Base-by-base conservation (phyloP, 371 early-diverging fungal genomes). In the Actinomortierella ambigua region DNA sequence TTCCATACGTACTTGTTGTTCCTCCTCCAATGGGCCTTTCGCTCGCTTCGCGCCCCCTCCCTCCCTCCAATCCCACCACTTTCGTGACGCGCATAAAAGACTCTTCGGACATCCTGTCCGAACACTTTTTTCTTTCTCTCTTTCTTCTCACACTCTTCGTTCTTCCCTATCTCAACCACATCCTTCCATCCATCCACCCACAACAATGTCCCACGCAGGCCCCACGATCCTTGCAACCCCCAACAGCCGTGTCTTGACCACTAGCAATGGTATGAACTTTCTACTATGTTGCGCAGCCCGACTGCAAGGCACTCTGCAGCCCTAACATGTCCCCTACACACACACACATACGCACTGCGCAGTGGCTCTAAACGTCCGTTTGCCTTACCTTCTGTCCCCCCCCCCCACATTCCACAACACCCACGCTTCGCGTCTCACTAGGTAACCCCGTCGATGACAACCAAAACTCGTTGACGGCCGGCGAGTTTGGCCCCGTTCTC, bases 391-490 rank as follows among this genome's bases (percentile, higher is more conserved):
- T 4, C 55, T 29, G 28, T 28, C 34, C 18, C 22, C 3, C 49
- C 11, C 50, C 11, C 15, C 24, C n/a, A n/a, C 49, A 47, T 8
- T 9, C 13, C 17, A 7, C 26, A 40, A 41, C 3, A 14, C 7
- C 34, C 39, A 18, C 43, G 26, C 27, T 22, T 27, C 39, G 27
- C 23, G 20, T 48, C 11, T 43, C 28, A 13, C 24, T 57, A 73
- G 88, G 88, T 53, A 82, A 82, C 64, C 88, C 87, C 18, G 84
- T 88, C n/a, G 80, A 81, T 51, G 75, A 87, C 63, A 86, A 88
- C 77, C 85, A 85, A 59, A 82, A 86, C 59, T 81, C 85, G 17
- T 26, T 81, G 62, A 85, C 86, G 14, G 85, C 87, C 18, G 88
- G 88, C 20, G 65, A 62, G 47, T 63, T 70, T 53, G 88, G 88